Evolutionary conservation across 1,139 yeast species (phyloP), one percentile per base, ranked within the genome.

Genomic region (Diutina catenulata): DNA sequence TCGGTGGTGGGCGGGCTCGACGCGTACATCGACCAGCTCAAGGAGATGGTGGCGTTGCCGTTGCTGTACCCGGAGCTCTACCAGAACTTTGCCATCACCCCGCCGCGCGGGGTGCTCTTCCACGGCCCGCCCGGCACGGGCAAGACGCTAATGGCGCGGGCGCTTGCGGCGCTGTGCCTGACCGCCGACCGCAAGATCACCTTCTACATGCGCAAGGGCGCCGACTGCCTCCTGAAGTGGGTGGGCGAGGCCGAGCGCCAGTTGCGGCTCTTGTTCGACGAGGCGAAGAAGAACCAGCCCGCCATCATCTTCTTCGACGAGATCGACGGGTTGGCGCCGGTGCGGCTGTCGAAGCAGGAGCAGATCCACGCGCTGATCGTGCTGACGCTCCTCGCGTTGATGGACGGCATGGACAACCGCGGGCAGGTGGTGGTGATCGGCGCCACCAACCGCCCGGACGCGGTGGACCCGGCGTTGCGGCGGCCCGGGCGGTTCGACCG

Each of bases 81-180:
- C 52, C 86, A 86, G 49, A 78, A 80, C 51, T 93, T 93, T 53
- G 80, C 77, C 40, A 87, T 91, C 26, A 86, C 95, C 0, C 98
- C 99, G 2, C 99, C 99, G 13, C 68, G 98, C 47, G 99, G 99
- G 45, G 99, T 93, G 1, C 60, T 93, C 40, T 93, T 93, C 61
- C 98, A 93, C 59, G 99, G 99, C 31, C 99, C 98, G 3, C 99
- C 99, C 1, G 99, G 99, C 47, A 93, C 98, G 0, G 99, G 99
- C 68, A 93, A 93, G 55, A 93, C 99, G 0, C 68, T 93, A 39
- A 87, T 93, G 95, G 98, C 98, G 0, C 67, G 98, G 44, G 99
- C 98, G 0, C 64, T 93, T 39, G 98, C 98, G 1, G 91, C 97
- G 1, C 82, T 94, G 47, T 88, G 95, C 50, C 82, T 95, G 0